Conservation (phyloP, 2,329 filamentous ascomycete genomes). For the Dactylella cylindrospora region DNA sequence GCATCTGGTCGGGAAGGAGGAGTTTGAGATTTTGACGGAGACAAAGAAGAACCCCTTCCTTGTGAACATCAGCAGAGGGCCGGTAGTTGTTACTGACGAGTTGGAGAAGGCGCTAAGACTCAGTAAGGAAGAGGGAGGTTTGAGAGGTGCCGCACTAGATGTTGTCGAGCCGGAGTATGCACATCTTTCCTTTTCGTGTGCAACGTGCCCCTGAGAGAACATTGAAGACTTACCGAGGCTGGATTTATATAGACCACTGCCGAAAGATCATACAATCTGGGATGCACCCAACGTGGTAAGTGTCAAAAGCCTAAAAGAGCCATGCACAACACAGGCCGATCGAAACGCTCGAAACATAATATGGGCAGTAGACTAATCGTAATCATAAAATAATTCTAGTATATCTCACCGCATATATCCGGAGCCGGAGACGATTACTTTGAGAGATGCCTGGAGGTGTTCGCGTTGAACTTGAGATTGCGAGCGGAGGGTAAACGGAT, state of each 20-base stretch:
- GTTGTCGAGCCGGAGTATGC: slow-evolving; percentile 71
- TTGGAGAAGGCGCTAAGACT: slow-evolving; percentile 63
- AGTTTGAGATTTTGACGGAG: slow-evolving; percentile 56
- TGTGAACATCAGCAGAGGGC: slow-evolving; percentile 70
- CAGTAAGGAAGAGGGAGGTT: slow-evolving; percentile 54
- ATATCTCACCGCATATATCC: slow-evolving; percentile 59
- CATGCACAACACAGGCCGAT: not conserved
- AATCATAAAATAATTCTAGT: slow-evolving; percentile 7
- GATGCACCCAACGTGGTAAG: slow-evolving; percentile 68
- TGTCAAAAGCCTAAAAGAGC: not conserved
- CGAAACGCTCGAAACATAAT: not conserved
- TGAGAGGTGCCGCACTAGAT: slow-evolving; percentile 71
- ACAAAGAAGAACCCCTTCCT: slow-evolving; percentile 60
- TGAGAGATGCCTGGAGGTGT: slow-evolving; percentile 61
- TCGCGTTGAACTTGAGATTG: slow-evolving; percentile 61
- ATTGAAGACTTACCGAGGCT: not conserved
- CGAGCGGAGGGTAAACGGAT: slow-evolving; percentile 59
- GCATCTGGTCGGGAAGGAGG: slow-evolving; percentile 58
- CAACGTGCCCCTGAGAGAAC: too few relatives aligned
- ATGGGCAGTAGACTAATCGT: slow-evolving; percentile 48
- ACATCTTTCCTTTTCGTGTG: not conserved
- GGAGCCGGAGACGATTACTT: slow-evolving; percentile 60
- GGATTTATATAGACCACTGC: slow-evolving; percentile 58
- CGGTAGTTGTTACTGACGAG: slow-evolving; percentile 63
- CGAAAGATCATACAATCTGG: slow-evolving; percentile 69